A percentile compares a stretch with the other conserved stretches of the same genome.
Conservation (phyloP, 163 green algal genomes). For the Dunaliella salina region DNA sequence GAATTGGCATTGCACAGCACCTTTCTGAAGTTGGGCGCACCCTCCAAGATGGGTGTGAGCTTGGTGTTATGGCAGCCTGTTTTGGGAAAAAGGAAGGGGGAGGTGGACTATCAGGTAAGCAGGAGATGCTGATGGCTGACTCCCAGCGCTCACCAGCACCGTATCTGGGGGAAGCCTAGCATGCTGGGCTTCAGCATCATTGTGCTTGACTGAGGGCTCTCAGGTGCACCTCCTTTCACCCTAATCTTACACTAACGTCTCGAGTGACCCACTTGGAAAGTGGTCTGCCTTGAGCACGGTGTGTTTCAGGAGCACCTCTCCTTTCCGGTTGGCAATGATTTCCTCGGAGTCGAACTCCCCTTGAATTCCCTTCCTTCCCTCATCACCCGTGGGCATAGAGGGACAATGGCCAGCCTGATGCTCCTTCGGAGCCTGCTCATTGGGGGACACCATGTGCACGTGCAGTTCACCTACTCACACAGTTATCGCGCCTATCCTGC, state of each 20-base stretch:
- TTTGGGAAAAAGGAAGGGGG: no score
- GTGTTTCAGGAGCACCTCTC: constrained; percentile 80
- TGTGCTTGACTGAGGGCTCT: no score
- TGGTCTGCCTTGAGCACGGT: constrained; percentile 91
- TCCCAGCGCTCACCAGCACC: no score
- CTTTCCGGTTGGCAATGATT: constrained; percentile 57
- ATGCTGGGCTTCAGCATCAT: no score
- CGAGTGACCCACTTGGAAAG: constrained; percentile 66
- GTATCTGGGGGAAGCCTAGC: no score
- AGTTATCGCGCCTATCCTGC: no score
- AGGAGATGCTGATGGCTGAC: no score
- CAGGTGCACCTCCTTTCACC: background rate
- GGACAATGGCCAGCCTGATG: no score
- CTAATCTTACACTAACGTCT: background rate
- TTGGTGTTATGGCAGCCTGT: constrained; percentile 92
- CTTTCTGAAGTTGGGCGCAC: constrained; percentile 91
- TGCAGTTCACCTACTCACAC: no score
- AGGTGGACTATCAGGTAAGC: no score
- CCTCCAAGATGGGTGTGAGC: constrained; percentile 80
- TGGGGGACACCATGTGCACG: no score
- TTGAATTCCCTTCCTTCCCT: background rate
- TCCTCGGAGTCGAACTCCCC: constrained; percentile 38
- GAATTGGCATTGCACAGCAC: constrained; percentile 42
- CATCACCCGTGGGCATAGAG: constrained; percentile 8
- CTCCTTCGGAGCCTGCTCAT: no score